These are phyloP conservation scores for Pseudozyma pruni DNA, from an alignment of 1,284 basidiomycete species.

Conservation along the genomic window DNA sequence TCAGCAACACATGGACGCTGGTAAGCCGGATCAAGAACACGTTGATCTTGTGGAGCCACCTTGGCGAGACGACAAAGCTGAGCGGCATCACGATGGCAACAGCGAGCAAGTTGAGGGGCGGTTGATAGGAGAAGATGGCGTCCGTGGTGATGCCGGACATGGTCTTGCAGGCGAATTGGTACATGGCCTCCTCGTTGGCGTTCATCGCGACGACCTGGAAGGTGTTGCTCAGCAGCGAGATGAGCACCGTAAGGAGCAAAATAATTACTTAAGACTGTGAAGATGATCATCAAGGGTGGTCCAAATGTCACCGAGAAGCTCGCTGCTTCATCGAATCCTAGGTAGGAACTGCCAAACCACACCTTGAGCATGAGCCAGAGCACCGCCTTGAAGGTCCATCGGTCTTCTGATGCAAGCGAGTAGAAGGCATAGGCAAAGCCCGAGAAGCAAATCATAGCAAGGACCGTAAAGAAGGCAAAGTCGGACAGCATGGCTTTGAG, in stretches of 20 bases:
- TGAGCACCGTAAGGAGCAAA: slow-evolving; percentile 75
- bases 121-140: slow-evolving; percentile 90
- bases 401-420: slow-evolving; percentile 73
- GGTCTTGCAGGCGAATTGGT: slow-evolving; percentile 77
- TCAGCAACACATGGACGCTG: slow-evolving; percentile 84
- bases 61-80: slow-evolving; percentile 45
- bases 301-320: slow-evolving; percentile 83
- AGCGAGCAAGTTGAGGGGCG: slow-evolving; percentile 74
- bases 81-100: slow-evolving; percentile 51
- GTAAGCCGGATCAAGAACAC: slow-evolving; percentile 74
- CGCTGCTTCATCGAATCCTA: slow-evolving; percentile 53
- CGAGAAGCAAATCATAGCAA: slow-evolving; percentile 76
- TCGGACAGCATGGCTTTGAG: slow-evolving; percentile 77
- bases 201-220: slow-evolving; percentile 91
- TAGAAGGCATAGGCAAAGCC: slow-evolving; percentile 91
- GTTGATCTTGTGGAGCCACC: slow-evolving; percentile 74
- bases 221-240: slow-evolving; percentile 88
- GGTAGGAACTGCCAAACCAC: slow-evolving; percentile 70
- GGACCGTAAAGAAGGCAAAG: slow-evolving; percentile 75
- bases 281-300: slow-evolving; percentile 79
- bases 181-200: slow-evolving; percentile 92
- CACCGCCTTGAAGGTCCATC: slow-evolving; percentile 72
- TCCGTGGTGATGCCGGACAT: slow-evolving; percentile 80
- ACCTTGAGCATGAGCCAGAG: slow-evolving; percentile 90
- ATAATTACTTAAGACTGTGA: slow-evolving; percentile 74